Evolutionary conservation across 169 alveolate genomes (phyloP).

Genomic region (Amoebophrya sp.): DNA sequence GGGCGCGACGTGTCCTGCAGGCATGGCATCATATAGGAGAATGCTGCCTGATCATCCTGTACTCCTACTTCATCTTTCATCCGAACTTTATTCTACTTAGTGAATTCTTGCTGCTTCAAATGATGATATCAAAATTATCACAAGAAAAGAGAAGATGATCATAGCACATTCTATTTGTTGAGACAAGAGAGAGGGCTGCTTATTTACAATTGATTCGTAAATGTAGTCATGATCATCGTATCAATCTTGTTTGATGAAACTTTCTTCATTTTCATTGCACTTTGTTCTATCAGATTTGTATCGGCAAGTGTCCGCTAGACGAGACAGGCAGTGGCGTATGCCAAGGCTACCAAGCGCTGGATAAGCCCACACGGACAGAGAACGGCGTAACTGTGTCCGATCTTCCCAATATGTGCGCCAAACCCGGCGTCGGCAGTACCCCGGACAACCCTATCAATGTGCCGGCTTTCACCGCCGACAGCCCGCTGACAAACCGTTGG

Average conservation of each 20-base stretch:
- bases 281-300: no score
- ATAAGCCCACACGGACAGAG: neutral
- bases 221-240: no score
- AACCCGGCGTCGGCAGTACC: neutral
- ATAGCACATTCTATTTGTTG: no score
- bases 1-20: neutral
- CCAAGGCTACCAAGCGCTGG: neutral
- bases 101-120: no score
- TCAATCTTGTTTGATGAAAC: no score
- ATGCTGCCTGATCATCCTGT: neutral
- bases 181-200: no score
- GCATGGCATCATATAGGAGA: neutral
- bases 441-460: neutral
- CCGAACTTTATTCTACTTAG: no score
- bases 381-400: neutral
- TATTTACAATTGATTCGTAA: no score
- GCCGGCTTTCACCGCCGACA: neutral
- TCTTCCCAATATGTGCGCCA: neutral
- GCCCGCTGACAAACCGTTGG: neutral
- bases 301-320: neutral
- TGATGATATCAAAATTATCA: no score
- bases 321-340: slow-evolving; percentile 14
- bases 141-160: no score
- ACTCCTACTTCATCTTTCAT: no score
- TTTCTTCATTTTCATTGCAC: no score